Evolutionary conservation across 2,329 filamentous ascomycete species (phyloP), one percentile per base, ranked within the genome.

Genomic region (Colletotrichum lentis): DNA sequence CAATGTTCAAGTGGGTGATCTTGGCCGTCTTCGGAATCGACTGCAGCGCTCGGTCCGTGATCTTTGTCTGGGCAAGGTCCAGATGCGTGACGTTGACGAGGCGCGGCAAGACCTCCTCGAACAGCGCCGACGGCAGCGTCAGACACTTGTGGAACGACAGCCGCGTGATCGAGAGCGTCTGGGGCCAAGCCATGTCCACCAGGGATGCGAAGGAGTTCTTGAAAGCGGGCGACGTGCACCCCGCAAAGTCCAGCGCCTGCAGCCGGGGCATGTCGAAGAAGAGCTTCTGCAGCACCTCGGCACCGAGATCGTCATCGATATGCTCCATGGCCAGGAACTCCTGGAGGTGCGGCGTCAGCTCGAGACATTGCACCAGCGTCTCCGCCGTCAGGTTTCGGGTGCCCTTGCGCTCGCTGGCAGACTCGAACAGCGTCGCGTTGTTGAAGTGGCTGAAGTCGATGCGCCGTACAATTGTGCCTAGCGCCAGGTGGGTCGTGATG

Each of bases 401-500:
- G 77, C 91, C 86, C 24, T 86, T 85, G 67, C 92, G 90, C 84
- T 93, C 90, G 77, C 89, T 88, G 72, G 89, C 90, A 18, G 90
- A 93, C 69, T 87, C 86, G 75, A 94, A 93, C 71, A 93, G 84
- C 63, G 91, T 90, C 62, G 91, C 88, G 24, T 91, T 92, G 76
- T 93, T 94, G 80, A 94, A 94, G 81, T 94, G 92, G 70, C 91
- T 94, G 74, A 96, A 94, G 80, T 96, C 92, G 53, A 95, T 82
- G 58, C 92, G 90, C 66, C 91, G 88, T 52, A 95, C 91, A 73
- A 94, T 88, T 47, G 88, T 90, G 53, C 92, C 92, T 62, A 94
- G 83, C 10, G 88, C 83, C 2, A 88, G 86, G 76, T 94, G 89
- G 67, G 86, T 81, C 53, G 83, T 81, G 71, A 95, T 83, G 74